phyloP scores from a whole-genome alignment of 345 rosid genomes.

The Cardiospermum halicacabum region DNA sequence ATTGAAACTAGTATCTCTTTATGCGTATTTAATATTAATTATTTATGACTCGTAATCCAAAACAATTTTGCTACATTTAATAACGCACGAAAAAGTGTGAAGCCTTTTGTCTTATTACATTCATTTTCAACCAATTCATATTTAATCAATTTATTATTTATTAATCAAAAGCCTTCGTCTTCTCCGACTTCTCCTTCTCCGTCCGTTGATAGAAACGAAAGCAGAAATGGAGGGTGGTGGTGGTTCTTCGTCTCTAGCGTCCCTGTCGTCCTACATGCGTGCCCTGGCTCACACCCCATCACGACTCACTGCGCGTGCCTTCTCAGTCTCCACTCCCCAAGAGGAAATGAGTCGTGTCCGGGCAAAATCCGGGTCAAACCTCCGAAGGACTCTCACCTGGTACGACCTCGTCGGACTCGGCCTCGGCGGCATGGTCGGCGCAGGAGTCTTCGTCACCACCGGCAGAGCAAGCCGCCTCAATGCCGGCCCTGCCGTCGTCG shows the following conservation, averaged over 20 bases:
- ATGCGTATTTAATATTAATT: no score
- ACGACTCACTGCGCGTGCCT: slow-evolving; percentile 65
- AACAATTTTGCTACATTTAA: no score
- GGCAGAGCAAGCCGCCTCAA: slow-evolving; percentile 53
- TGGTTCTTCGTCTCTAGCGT: slow-evolving; percentile 56
- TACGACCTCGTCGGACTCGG: slow-evolving; percentile 81
- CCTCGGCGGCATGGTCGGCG: slow-evolving; percentile 96
- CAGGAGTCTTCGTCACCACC: slow-evolving; percentile 84
- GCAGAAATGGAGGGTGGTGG: slow-evolving; percentile 23
- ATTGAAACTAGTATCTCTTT: no score
- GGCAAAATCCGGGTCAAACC: slow-evolving; percentile 55
- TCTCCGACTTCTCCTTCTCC: no score
- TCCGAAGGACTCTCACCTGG: slow-evolving; percentile 79
- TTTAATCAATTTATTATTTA: no score
- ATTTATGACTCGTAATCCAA: no score
- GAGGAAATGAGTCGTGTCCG: slow-evolving; percentile 66
- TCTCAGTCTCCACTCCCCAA: slow-evolving; percentile 56
- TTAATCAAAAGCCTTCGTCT: neutral
- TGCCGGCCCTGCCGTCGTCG: slow-evolving; percentile 78
- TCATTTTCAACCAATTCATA: no score
- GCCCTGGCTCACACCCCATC: slow-evolving; percentile 67
- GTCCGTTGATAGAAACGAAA: no score
- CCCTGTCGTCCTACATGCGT: slow-evolving; percentile 43
- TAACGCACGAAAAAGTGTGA: no score
- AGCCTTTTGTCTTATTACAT: no score